Evolutionary conservation across 139 green algal species (phyloP), one percentile per base, ranked within the genome.

Genomic region (Dunaliella primolecta): DNA sequence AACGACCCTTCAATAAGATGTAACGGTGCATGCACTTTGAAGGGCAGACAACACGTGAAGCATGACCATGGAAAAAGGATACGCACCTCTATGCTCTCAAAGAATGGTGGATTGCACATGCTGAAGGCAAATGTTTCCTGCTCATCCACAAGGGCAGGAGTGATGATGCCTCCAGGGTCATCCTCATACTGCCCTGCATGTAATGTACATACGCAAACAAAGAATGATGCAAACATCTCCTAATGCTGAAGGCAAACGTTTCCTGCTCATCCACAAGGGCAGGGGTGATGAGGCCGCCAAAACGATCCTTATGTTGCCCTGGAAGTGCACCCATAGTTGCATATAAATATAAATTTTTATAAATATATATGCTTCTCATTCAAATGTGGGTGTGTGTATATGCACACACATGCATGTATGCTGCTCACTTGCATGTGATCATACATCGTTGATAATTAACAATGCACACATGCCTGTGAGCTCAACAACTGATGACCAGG

Each of bases 41-140:
- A n/a, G n/a, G n/a, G n/a, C n/a, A n/a, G n/a, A n/a, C n/a, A n/a
- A n/a, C n/a, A n/a, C n/a, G n/a, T n/a, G n/a, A n/a, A n/a, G n/a
- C n/a, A n/a, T n/a, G n/a, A n/a, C n/a, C n/a, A n/a, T n/a, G n/a
- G n/a, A 64, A 64, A 25, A 64, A 64, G 7, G 15, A 64, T 15
- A 25, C 86, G 36, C 35, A 85, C 83, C 71, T 91, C 88, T n/a
- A 96, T 91, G 72, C 34, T 91, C 30, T 91, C 87, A 84, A 99
- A 99, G 87, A 99, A 99, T 21, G 97, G 97, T n/a, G 97, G 96
- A 89, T 99, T 99, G 91, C 96, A 98, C 83, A 91, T 88, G 71
- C 31, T 89, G 89, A 96, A 98, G 35, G 87, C 85, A 55, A 95
- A 96, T 0, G 3, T 85, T 78, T 95, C 93, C 0, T 72, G 57